Conservation (phyloP, 2,329 filamentous ascomycete species). For the Monosporascus sp. region DNA sequence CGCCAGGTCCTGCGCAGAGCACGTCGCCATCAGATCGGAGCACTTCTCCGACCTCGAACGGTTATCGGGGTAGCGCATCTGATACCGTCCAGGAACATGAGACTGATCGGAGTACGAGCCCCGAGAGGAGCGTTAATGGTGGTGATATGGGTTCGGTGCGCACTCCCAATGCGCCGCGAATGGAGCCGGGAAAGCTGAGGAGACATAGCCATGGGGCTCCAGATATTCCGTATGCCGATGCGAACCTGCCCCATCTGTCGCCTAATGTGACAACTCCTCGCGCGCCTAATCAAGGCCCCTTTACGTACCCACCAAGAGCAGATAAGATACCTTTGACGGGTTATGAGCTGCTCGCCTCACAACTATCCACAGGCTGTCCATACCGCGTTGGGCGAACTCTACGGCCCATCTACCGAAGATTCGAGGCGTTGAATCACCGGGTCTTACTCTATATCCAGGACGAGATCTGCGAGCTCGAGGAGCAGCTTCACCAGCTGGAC, state of each 20-base stretch:
- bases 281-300: slow-evolving; percentile 25
- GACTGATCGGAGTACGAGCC: slow-evolving; percentile 40
- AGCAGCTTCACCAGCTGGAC: slow-evolving; percentile 68
- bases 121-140: slow-evolving; percentile 34
- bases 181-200: slow-evolving; percentile 9
- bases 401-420: slow-evolving; percentile 72
- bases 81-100: slow-evolving; percentile 33
- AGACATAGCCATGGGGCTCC: slow-evolving; percentile 34
- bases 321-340: slow-evolving; percentile 46
- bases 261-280: slow-evolving; percentile 33
- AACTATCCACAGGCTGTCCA: slow-evolving; percentile 35
- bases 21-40: slow-evolving; percentile 28
- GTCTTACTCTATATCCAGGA: slow-evolving; percentile 80
- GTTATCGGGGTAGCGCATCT: slow-evolving; percentile 43
- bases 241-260: slow-evolving; percentile 31
- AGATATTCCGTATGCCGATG: slow-evolving; percentile 36
- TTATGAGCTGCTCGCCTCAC: slow-evolving; percentile 58
- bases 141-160: slow-evolving; percentile 10
- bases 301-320: slow-evolving; percentile 32
- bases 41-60: slow-evolving; percentile 45
- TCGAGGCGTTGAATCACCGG: slow-evolving; percentile 76
- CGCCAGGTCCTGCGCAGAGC: slow-evolving; percentile 15
- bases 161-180: slow-evolving; percentile 8
- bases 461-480: slow-evolving; percentile 75
- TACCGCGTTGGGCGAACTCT: slow-evolving; percentile 16